Evolutionary conservation across 2,329 filamentous ascomycete genomes (phyloP).

Genomic region (Neocatenulostroma microsporum): DNA sequence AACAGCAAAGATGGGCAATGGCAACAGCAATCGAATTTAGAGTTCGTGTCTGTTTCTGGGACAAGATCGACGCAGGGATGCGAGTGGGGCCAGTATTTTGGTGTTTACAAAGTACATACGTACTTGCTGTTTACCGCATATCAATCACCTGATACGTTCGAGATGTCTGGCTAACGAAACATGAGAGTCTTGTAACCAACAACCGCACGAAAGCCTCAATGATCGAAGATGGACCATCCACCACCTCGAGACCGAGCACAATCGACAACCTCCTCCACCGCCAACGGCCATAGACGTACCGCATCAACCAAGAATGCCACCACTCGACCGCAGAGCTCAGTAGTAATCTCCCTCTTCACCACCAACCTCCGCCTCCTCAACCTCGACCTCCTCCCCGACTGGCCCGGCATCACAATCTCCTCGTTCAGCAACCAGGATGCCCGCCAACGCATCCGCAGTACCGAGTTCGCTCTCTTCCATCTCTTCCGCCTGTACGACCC

Average conservation of each 20-base stretch:
- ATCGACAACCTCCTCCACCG: constrained; percentile 1
- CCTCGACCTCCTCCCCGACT: constrained; percentile 67
- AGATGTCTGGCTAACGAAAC: too few relatives aligned
- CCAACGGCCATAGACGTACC: neutral
- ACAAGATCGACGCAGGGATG: too few relatives aligned
- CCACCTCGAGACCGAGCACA: neutral
- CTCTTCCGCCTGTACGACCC: constrained; percentile 79
- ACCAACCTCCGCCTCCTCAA: constrained; percentile 78
- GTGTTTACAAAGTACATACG: too few relatives aligned
- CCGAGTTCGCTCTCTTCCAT: constrained; percentile 88
- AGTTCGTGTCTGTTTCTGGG: too few relatives aligned
- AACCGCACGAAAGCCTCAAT: too few relatives aligned
- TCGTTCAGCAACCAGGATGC: constrained; percentile 59
- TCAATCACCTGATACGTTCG: too few relatives aligned
- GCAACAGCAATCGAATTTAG: too few relatives aligned
- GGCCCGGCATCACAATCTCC: constrained; percentile 64
- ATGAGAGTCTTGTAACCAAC: too few relatives aligned
- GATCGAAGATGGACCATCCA: constrained; percentile 6
- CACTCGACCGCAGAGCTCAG: constrained; percentile 7
- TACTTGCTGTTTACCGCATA: too few relatives aligned
- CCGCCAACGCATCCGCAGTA: constrained; percentile 70
- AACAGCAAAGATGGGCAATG: too few relatives aligned
- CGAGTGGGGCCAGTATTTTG: too few relatives aligned
- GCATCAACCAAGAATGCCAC: too few relatives aligned
- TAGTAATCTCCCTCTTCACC: constrained; percentile 58